Evolutionary conservation across 225 moss, liverwort and hornwort species (phyloP).

Genomic region (Physcomitrium patens): DNA sequence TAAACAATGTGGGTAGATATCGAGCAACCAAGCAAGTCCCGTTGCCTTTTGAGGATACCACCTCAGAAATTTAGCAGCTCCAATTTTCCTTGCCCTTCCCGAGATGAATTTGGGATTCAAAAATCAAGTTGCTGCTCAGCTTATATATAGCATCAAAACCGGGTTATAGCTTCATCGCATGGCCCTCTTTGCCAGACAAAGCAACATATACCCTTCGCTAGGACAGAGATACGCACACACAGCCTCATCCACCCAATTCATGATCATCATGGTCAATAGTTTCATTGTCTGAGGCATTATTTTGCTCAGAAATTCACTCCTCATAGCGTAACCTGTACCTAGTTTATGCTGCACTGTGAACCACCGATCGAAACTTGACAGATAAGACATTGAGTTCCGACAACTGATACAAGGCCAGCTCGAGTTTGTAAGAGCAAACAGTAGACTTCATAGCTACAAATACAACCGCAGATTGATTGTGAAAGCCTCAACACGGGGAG

Average conservation of each 20-base stretch:
- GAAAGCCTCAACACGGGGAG: too few species aligned
- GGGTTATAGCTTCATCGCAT: not conserved
- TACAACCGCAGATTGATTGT: too few species aligned
- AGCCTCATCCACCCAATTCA: constrained; percentile 15
- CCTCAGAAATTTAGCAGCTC: constrained; percentile 34
- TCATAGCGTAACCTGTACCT: not conserved
- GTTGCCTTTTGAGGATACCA: constrained; percentile 50
- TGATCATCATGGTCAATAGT: constrained; percentile 19
- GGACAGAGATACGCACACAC: constrained; percentile 4
- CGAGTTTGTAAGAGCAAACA: too few species aligned
- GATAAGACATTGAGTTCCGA: too few species aligned
- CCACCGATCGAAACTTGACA: not conserved
- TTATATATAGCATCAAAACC: not conserved
- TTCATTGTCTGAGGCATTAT: constrained; percentile 29
- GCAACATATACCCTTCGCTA: constrained; percentile 7
- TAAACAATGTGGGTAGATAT: constrained; percentile 60
- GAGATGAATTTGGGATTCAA: constrained; percentile 7
- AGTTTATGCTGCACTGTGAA: constrained; percentile 1
- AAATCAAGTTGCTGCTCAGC: constrained; percentile 25
- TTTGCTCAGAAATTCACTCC: constrained; percentile 21
- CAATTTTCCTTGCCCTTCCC: constrained; percentile 25
- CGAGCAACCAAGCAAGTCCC: constrained; percentile 59
- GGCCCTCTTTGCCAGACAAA: constrained; percentile 8
- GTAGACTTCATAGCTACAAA: too few species aligned
- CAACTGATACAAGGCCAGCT: too few species aligned